Base-by-base conservation (phyloP, 176 grass and related monocot genomes). In the Carex parvula region DNA sequence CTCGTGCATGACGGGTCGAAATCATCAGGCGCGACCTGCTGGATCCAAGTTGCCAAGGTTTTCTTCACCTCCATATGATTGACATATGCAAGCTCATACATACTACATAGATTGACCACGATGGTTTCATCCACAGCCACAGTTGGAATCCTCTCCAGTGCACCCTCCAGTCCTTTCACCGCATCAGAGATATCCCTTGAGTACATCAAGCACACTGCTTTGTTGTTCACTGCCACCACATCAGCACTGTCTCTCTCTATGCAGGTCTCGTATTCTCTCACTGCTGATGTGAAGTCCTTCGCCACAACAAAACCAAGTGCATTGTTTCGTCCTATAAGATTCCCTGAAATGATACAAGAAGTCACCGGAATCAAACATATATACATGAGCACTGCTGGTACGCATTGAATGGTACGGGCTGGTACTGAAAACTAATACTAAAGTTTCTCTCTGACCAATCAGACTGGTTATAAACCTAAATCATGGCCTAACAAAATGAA, bases 161-260 rank as follows among this genome's bases (percentile, higher is more conserved):
- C 92, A 14, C 74, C 87, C 80, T 98, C 95, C 17, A 98, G 88
- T 72, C 92, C 91, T 90, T 98, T 98, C 41, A 98, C 94, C 60
- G 91, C 90, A 72, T 98, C 92, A 41, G 92, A 86, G 6, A 98
- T 91, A 63, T 98, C 92, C 52, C 95, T 74, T 6, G 91, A 98
- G 66, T 98, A 93, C 95, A 98, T 98, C 68, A 98, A 87, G 85
- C 95, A 98, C 44, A 98, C 70, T 21, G 95, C 92, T 87, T 98
- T 95, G 81, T 95, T 98, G 86, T 98, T 98, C 64, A 95, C 80
- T 0, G 95, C 91, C 37, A 91, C 90, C 42, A 92, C 95, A 64
- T 95, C 95, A 14, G 87, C 53, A 5, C 86, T 81, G 73, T 94
- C 89, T 58, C 89, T 54, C 74, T 94, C 95, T 22, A 98, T 93